Evolutionary conservation across 2,329 filamentous ascomycete species (phyloP).

Genomic region (Fusarium haematococcum): DNA sequence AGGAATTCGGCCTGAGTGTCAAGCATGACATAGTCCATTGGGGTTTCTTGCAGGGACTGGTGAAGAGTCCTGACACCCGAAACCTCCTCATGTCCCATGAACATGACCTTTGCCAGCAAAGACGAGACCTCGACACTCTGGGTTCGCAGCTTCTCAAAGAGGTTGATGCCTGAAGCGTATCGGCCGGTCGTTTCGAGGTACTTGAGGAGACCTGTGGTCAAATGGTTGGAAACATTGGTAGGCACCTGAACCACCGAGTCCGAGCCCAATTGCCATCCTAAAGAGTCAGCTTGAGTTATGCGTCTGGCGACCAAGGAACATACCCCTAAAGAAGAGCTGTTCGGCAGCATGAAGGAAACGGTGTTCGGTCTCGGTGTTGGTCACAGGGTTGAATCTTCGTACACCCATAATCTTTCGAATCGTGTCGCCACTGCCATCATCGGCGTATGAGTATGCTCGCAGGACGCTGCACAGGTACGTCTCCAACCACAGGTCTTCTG

Average conservation of each 20-base stretch:
- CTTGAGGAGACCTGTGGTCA: constrained; percentile 91
- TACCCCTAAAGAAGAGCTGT: constrained; percentile 92
- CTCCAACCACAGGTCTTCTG: constrained; percentile 95
- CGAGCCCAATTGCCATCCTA: constrained; percentile 94
- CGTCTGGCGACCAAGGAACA: constrained; percentile 22
- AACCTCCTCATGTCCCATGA: constrained; percentile 98
- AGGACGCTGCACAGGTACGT: constrained; percentile 97
- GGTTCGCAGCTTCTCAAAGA: constrained; percentile 94
- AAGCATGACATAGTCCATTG: constrained; percentile 97
- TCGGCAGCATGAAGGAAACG: constrained; percentile 95
- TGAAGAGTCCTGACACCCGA: constrained; percentile 89
- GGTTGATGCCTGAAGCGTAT: constrained; percentile 94
- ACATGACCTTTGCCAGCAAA: constrained; percentile 87
- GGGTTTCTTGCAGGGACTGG: constrained; percentile 87
- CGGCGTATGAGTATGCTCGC: constrained; percentile 94
- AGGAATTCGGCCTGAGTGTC: constrained; percentile 95
- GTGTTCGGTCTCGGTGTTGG: constrained; percentile 97
- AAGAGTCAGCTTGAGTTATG: constrained; percentile 27
- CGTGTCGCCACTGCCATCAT: constrained; percentile 92
- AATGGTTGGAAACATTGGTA: constrained; percentile 94
- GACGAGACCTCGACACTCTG: constrained; percentile 96
- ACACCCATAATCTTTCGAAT: constrained; percentile 99
- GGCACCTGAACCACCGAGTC: constrained; percentile 98
- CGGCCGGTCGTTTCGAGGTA: constrained; percentile 97
- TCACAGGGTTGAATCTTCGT: constrained; percentile 95